Conservation (phyloP, 2,329 filamentous ascomycete species). For the Rhynchosporium graminicola region DNA sequence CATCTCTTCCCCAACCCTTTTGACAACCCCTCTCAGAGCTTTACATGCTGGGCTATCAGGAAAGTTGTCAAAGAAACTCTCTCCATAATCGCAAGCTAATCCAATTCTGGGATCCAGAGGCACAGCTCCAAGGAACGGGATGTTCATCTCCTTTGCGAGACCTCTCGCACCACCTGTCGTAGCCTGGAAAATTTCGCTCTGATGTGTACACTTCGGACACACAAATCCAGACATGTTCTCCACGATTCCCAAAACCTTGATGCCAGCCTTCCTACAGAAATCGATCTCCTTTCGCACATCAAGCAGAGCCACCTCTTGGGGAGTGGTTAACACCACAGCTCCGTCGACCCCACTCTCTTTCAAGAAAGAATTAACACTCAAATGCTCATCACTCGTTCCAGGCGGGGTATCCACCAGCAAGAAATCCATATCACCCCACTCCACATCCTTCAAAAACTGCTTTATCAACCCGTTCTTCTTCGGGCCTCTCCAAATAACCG, state of each 20-base stretch:
- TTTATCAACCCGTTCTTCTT: slow-evolving; percentile 99
- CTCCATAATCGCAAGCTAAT: slow-evolving; percentile 95
- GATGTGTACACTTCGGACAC: slow-evolving; percentile 84
- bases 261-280: slow-evolving; percentile 93
- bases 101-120: slow-evolving; percentile 92
- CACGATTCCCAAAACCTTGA: slow-evolving; percentile 82
- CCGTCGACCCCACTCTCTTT: slow-evolving; percentile 92
- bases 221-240: slow-evolving; percentile 99
- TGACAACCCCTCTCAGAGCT: slow-evolving; percentile 80
- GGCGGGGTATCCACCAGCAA: slow-evolving; percentile 93
- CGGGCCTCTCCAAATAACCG: slow-evolving; percentile 94
- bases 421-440: slow-evolving; percentile 95
- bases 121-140: slow-evolving; percentile 87
- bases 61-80: slow-evolving; percentile 94
- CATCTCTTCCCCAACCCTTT: slow-evolving; percentile 65
- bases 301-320: slow-evolving; percentile 87
- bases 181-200: slow-evolving; percentile 83
- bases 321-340: slow-evolving; percentile 89
- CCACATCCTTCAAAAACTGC: slow-evolving; percentile 95
- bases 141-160: slow-evolving; percentile 80
- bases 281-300: slow-evolving; percentile 98
- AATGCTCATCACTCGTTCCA: slow-evolving; percentile 91
- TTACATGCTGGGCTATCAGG: slow-evolving; percentile 88
- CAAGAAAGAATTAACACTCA: slow-evolving; percentile 89
- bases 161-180: slow-evolving; percentile 84